Evolutionary conservation across 352 stramenopile species (phyloP), one percentile per base, ranked within the genome.

Genomic region (Elongisporangium anandrum): DNA sequence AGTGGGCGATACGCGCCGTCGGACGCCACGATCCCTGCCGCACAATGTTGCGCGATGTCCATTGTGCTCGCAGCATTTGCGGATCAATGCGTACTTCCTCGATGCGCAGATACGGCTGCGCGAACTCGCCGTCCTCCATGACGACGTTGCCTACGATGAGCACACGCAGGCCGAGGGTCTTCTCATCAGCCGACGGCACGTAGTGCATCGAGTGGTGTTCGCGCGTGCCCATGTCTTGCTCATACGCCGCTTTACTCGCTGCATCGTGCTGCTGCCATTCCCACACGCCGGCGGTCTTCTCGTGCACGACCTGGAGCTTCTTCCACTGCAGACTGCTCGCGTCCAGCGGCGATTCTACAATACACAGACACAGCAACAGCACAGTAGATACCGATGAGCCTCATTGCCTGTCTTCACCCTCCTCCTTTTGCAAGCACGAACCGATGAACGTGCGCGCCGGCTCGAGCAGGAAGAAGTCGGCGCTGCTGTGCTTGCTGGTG

Each of bases 171-270:
- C 79, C 81, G 12, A 54, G 57, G 9, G 50, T 45, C 5, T 29
- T 51, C 53, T 81, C 74, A 15, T 87, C 73, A 24, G 74, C 61
- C 4, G 19, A 54, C 16, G 68, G 59, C 8, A 90, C 66, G 57
- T 92, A 92, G 65, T 92, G 82, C 79, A 92, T 90, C 12, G 76
- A 75, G 65, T 89, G 79, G 59, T 87, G 79, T 59, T 88, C 77
- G 39, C 82, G 76, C 23, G 66, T 66, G 54, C 59, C 51, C 10
- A 54, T 41, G 20, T 34, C 29, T 9, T 41, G 56, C 68, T 62
- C 16, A 61, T 51, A 38, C 69, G 65, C 41, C 59, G 45, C 10
- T 52, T 66, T 29, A 51, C 52, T 15, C 24, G 7, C 22, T 57
- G 63, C 50, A 20, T 47, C 58, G 48, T n/a, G 56, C 60, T 29